phyloP scores from a whole-genome alignment of 2,329 filamentous ascomycete genomes.

The Mariannaea sp. region DNA sequence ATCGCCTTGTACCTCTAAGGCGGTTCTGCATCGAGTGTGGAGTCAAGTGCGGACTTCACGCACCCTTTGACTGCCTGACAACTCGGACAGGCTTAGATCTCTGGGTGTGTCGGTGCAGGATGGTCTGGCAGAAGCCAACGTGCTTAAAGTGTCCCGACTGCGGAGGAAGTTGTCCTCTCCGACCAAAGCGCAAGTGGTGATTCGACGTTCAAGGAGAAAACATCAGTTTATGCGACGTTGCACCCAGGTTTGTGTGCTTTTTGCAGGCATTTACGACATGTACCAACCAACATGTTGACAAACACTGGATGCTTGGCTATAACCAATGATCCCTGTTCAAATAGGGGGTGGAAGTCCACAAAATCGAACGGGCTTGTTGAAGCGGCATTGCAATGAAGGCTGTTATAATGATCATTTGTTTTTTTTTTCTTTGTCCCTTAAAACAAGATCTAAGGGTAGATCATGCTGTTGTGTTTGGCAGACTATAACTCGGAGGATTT shows the following conservation, averaged over 20 bases:
- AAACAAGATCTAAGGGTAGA: conserved; percentile 18
- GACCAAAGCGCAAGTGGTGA: conserved; percentile 41
- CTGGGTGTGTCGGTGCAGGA: conserved; percentile 48
- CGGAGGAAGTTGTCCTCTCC: conserved; percentile 43
- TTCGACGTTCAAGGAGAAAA: background rate
- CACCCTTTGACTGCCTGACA: conserved; percentile 44
- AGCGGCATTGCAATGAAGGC: conserved; percentile 5
- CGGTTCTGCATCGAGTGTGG: conserved; percentile 51
- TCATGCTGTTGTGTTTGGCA: conserved; percentile 2
- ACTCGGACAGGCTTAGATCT: conserved; percentile 46
- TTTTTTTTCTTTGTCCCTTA: too few relatives aligned
- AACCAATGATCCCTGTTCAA: background rate
- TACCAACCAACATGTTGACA: background rate
- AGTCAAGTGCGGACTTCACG: conserved; percentile 45
- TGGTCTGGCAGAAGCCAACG: conserved; percentile 44
- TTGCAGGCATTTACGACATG: background rate
- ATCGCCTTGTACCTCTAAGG: conserved; percentile 42
- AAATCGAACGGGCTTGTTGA: conserved; percentile 4
- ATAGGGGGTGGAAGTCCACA: background rate
- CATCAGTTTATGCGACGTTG: background rate
- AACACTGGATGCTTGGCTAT: background rate
- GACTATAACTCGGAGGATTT: conserved; percentile 1
- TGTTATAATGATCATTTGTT: background rate
- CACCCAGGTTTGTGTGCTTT: too few relatives aligned
- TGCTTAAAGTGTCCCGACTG: conserved; percentile 45